Conservation (phyloP, 2,329 filamentous ascomycete species). For the Colletotrichum sp. region DNA sequence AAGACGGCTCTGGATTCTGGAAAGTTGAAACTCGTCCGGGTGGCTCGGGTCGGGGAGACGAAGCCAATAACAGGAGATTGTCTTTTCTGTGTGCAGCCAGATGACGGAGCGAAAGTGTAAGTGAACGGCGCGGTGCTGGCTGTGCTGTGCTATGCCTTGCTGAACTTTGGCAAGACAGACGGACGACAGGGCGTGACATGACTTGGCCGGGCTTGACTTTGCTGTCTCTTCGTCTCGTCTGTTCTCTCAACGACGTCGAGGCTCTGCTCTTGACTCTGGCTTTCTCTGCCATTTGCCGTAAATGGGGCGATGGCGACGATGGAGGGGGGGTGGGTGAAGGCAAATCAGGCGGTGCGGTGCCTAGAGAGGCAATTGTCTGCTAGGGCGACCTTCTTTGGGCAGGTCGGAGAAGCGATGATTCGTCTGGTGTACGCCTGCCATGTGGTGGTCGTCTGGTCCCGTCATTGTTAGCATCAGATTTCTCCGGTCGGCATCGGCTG, state of each 20-base stretch:
- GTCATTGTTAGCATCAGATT: neutral
- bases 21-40: slow-evolving; percentile 4
- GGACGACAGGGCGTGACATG: neutral
- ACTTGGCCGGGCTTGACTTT: neutral
- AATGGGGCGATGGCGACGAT: slow-evolving; percentile 1
- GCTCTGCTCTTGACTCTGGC: neutral
- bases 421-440: slow-evolving; percentile 12
- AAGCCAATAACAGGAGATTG: neutral
- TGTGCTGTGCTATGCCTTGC: neutral
- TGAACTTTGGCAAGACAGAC: neutral
- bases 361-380: neutral
- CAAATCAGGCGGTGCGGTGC: neutral
- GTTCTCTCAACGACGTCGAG: neutral
- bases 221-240: slow-evolving; percentile 8
- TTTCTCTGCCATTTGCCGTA: slow-evolving; percentile 17
- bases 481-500: neutral
- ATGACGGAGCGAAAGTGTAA: slow-evolving; percentile 16
- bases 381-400: neutral
- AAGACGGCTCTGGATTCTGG: neutral
- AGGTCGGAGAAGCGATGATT: slow-evolving; percentile 9
- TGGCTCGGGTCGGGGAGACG: slow-evolving; percentile 1
- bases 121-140: neutral
- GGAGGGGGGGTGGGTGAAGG: slow-evolving; percentile 12
- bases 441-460: slow-evolving; percentile 13
- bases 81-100: neutral